These are phyloP conservation scores for Boletus rubropictus DNA, from an alignment of 768 basidiomycete species.

Conservation along the genomic window DNA sequence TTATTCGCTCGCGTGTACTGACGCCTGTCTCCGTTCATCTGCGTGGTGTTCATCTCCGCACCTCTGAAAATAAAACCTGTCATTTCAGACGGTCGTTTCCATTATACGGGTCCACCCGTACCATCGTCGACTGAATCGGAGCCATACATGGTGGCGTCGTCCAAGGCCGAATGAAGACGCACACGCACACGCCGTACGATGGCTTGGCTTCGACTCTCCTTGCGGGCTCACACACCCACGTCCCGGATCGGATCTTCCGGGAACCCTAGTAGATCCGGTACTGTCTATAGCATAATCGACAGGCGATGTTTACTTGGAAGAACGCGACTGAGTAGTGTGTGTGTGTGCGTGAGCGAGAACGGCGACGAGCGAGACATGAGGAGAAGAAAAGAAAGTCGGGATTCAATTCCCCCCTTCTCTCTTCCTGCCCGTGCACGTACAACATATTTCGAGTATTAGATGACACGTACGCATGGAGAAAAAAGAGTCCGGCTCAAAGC, in stretches of 20 bases:
- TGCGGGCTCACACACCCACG: too few species aligned
- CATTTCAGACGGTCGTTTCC: constrained; percentile 36
- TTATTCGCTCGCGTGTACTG: background rate
- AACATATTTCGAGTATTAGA: constrained; percentile 1
- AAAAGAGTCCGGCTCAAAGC: background rate
- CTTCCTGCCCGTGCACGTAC: background rate
- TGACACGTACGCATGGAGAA: background rate
- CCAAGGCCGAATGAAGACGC: constrained; percentile 9
- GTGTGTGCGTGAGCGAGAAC: background rate
- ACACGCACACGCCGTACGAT: too few species aligned
- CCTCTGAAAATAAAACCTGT: too few species aligned
- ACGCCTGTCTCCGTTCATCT: background rate
- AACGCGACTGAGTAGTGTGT: too few species aligned
- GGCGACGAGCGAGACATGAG: background rate
- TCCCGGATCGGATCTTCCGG: too few species aligned
- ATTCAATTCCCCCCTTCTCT: background rate
- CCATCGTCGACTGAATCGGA: constrained; percentile 20
- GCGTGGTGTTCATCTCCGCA: too few species aligned
- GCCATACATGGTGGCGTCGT: background rate
- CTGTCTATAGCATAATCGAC: background rate
- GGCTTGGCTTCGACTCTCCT: too few species aligned
- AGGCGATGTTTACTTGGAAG: background rate
- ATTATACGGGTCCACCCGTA: constrained; percentile 43
- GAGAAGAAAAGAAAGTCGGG: background rate
- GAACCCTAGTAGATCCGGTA: too few species aligned